Percentiles rank a stretch among this genome's conserved stretches.
Evolutionary conservation across 306 rosid genomes (phyloP).

Genomic region (Carpinus viminea): DNA sequence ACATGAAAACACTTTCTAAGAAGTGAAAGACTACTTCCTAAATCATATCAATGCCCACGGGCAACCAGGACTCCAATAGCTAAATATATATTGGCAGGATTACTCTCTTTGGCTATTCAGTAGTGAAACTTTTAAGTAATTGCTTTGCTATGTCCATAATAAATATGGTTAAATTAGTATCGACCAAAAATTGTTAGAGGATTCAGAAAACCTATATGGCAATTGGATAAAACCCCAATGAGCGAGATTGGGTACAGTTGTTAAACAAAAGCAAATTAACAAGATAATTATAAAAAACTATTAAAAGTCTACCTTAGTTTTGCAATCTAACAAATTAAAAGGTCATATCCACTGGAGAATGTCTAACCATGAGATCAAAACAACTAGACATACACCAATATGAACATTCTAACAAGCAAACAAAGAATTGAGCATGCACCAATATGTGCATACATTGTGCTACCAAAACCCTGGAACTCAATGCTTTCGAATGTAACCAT

Average conservation of each 20-base stretch:
- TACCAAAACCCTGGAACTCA: not conserved
- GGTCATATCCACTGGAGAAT: not conserved
- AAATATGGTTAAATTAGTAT: not conserved
- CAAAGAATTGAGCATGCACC: too few relatives aligned
- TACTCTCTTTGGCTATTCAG: not conserved
- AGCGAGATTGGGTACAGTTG: too few relatives aligned
- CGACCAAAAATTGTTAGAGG: not conserved
- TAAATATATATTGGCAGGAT: not conserved
- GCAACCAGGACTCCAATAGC: not conserved
- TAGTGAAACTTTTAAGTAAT: not conserved
- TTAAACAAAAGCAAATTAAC: too few relatives aligned
- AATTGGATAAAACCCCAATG: too few relatives aligned
- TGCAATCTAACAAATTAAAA: not conserved
- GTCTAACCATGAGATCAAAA: not conserved
- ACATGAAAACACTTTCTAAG: not conserved
- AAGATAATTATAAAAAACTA: too few relatives aligned
- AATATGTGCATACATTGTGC: not conserved
- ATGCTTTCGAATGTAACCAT: not conserved
- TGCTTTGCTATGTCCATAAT: not conserved
- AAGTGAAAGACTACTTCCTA: not conserved
- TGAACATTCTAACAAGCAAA: not conserved
- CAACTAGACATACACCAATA: not conserved
- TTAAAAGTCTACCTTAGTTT: not conserved
- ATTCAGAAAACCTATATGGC: too few relatives aligned
- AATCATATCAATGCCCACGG: not conserved